These are phyloP conservation scores for Hexamita inflata DNA, from an alignment of 208 protist genomes.

Conservation along the genomic window DNA sequence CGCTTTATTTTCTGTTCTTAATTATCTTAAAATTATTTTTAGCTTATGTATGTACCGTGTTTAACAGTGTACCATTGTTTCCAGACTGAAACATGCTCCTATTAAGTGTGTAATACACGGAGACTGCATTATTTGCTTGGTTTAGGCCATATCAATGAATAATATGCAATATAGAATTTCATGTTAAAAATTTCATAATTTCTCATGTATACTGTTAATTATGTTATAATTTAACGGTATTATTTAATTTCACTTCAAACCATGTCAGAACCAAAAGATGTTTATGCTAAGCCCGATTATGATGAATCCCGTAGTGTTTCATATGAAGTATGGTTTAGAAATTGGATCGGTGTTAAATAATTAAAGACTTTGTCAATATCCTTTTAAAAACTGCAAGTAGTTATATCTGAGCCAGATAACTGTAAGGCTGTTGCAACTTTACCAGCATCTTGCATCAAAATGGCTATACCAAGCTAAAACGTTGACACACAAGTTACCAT, in stretches of 20 bases:
- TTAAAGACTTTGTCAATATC: not conserved
- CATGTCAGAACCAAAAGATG: not conserved
- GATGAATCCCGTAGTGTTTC: not conserved
- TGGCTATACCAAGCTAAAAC: constrained; percentile 1
- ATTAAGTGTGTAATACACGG: too few species aligned
- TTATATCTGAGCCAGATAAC: constrained; percentile 14
- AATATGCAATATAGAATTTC: too few species aligned
- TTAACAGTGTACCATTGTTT: too few species aligned
- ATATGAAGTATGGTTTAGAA: constrained; percentile 12
- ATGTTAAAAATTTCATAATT: not conserved
- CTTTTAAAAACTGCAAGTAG: constrained; percentile 4
- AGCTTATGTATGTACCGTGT: not conserved
- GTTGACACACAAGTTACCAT: constrained; percentile 12
- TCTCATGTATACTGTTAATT: not conserved
- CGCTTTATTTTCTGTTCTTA: too few species aligned
- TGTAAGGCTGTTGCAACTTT: constrained; percentile 1
- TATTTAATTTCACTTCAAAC: not conserved
- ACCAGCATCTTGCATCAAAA: not conserved
- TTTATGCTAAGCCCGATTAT: constrained; percentile 18
- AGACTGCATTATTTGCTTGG: too few species aligned
- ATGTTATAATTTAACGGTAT: not conserved
- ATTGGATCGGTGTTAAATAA: not conserved
- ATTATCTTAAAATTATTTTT: too few species aligned
- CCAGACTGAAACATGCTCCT: too few species aligned
- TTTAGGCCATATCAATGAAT: too few species aligned